phyloP scores from a whole-genome alignment of 2,329 filamentous ascomycete genomes.

The Colletotrichum paranaense region DNA sequence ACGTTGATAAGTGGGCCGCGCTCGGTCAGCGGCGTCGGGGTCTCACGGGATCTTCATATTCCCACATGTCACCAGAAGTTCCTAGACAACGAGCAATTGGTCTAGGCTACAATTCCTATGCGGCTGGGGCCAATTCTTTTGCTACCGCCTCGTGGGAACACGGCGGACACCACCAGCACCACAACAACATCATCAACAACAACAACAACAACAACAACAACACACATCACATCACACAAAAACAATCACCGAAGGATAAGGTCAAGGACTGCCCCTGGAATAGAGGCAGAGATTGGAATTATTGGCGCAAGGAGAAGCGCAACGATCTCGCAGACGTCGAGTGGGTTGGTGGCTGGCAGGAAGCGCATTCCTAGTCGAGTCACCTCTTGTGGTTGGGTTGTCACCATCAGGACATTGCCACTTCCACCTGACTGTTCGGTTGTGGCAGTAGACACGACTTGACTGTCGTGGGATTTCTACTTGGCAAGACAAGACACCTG shows the following conservation, averaged over 20 bases:
- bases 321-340: slow-evolving; percentile 83
- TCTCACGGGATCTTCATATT: slow-evolving; percentile 62
- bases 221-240: slow-evolving; percentile 50
- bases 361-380: slow-evolving; percentile 55
- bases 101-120: slow-evolving; percentile 60
- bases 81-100: slow-evolving; percentile 59
- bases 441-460: neutral
- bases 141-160: slow-evolving; percentile 62
- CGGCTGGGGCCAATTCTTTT: slow-evolving; percentile 57
- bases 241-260: slow-evolving; percentile 57
- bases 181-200: no score
- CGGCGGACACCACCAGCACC: slow-evolving; percentile 42
- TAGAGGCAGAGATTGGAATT: slow-evolving; percentile 69
- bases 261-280: slow-evolving; percentile 66
- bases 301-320: slow-evolving; percentile 71
- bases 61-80: slow-evolving; percentile 61
- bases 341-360: slow-evolving; percentile 94
- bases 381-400: slow-evolving; percentile 72
- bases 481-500: slow-evolving; percentile 13
- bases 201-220: slow-evolving; percentile 45
- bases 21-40: slow-evolving; percentile 86
- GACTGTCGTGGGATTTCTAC: neutral
- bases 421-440: neutral
- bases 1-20: slow-evolving; percentile 87
- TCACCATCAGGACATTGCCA: slow-evolving; percentile 35